Percentiles rank a stretch among this genome's conserved stretches.
Evolutionary conservation across 495 filamentous ascomycete species (phyloP).

Genomic region (Aspergillus nidulans): DNA sequence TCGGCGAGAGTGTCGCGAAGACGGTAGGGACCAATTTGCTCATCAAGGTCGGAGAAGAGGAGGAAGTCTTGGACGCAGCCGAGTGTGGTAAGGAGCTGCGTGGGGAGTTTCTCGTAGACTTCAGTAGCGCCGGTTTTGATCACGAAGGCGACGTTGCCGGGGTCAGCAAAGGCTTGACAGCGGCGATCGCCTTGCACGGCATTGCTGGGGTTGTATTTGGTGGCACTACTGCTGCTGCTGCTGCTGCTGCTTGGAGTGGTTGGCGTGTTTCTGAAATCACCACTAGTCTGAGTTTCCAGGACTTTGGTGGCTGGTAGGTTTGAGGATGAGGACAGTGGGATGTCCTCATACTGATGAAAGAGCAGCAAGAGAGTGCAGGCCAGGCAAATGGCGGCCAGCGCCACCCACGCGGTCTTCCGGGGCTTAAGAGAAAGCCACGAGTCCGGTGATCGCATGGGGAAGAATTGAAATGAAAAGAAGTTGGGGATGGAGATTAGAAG

Average conservation of each 20-base stretch:
- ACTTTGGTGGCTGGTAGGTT: neutral
- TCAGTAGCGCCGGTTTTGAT: slow-evolving; percentile 57
- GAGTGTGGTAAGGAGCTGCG: slow-evolving; percentile 51
- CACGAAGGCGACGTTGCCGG: slow-evolving; percentile 21
- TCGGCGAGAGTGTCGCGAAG: slow-evolving; percentile 51
- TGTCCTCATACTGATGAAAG: slow-evolving; percentile 5
- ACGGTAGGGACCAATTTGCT: slow-evolving; percentile 41
- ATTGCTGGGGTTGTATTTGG: slow-evolving; percentile 2
- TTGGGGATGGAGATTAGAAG: neutral
- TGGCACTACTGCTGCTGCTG: slow-evolving; percentile 1
- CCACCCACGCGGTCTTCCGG: slow-evolving; percentile 9
- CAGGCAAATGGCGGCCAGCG: slow-evolving; percentile 13
- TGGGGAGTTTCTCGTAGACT: slow-evolving; percentile 47
- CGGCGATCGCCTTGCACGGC: slow-evolving; percentile 4
- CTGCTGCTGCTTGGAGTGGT: neutral
- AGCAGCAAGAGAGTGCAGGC: slow-evolving; percentile 4
- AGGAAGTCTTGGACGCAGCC: slow-evolving; percentile 49
- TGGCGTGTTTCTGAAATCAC: neutral
- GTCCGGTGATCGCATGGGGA: slow-evolving; percentile 3
- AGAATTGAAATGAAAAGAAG: neutral
- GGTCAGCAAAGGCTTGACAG: slow-evolving; percentile 13
- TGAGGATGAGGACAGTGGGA: slow-evolving; percentile 11
- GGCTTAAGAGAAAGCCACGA: neutral
- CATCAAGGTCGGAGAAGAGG: slow-evolving; percentile 55
- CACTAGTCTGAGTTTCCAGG: neutral